Evolutionary conservation across 2,329 filamentous ascomycete genomes (phyloP).

Genomic region (Monosporascus cannonballus): DNA sequence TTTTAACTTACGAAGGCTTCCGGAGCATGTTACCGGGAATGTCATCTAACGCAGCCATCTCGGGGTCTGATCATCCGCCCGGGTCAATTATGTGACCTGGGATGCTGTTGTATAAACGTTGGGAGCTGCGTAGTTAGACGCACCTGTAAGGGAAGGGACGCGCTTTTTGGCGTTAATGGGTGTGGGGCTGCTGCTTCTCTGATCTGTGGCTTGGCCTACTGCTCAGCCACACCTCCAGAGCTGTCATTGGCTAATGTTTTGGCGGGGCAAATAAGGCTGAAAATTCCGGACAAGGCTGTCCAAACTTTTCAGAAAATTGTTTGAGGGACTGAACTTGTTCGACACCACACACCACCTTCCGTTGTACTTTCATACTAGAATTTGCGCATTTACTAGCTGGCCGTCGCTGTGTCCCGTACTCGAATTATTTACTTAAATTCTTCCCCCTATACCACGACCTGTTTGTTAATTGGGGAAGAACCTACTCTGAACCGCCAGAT

Average conservation of each 20-base stretch:
- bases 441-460: no score
- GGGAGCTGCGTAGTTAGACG: conserved; percentile 9
- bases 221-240: neutral
- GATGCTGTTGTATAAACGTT: conserved; percentile 1
- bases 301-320: conserved; percentile 2
- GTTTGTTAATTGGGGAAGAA: no score
- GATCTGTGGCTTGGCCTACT: neutral
- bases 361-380: no score
- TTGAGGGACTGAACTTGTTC: neutral
- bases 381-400: no score
- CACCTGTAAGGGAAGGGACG: conserved; percentile 17
- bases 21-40: conserved; percentile 38
- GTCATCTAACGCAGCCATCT: conserved; percentile 40
- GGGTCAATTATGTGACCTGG: neutral
- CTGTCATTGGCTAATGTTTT: neutral
- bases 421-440: no score
- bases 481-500: no score
- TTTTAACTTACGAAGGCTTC: conserved; percentile 40
- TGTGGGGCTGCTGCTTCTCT: conserved; percentile 8
- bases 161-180: conserved; percentile 31
- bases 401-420: no score
- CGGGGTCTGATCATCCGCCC: conserved; percentile 2
- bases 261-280: neutral
- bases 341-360: no score
- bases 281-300: neutral